These are phyloP conservation scores for Yarrowia sp. DNA, from an alignment of 805 yeast genomes.

Conservation along the genomic window DNA sequence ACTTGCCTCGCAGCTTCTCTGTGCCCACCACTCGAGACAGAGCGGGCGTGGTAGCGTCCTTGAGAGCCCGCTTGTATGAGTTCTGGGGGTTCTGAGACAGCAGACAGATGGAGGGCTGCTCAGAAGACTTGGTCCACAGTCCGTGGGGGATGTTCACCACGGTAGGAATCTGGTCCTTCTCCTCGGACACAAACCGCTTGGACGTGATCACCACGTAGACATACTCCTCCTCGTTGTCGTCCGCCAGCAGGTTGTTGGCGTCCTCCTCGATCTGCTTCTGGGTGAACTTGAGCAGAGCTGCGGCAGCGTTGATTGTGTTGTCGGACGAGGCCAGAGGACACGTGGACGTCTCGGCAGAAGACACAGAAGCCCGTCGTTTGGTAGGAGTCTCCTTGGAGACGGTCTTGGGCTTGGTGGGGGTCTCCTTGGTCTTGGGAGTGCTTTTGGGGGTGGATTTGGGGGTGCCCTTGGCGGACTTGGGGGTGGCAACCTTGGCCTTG, in stretches of 20 bases:
- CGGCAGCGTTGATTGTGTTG: conserved; percentile 40
- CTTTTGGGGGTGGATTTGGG: neutral
- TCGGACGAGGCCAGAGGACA: conserved; percentile 28
- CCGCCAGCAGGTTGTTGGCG: conserved; percentile 51
- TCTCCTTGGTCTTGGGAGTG: conserved; percentile 11
- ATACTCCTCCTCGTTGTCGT: conserved; percentile 50
- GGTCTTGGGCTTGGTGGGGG: neutral
- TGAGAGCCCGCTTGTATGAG: conserved; percentile 42
- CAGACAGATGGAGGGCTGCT: conserved; percentile 56
- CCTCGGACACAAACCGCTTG: conserved; percentile 61
- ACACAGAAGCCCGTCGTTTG: conserved; percentile 4
- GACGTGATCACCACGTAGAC: conserved; percentile 63
- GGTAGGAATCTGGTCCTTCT: conserved; percentile 49
- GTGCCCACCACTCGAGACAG: conserved; percentile 60
- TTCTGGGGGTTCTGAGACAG: conserved; percentile 67
- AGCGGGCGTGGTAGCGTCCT: conserved; percentile 33
- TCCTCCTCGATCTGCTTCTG: conserved; percentile 41
- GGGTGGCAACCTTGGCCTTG: neutral
- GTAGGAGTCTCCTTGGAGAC: conserved; percentile 1
- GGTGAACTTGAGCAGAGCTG: conserved; percentile 64
- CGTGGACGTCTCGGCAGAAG: conserved; percentile 1
- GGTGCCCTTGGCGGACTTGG: neutral
- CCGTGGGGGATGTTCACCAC: conserved; percentile 47
- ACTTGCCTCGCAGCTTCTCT: conserved; percentile 74
- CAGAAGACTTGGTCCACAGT: conserved; percentile 37